Evolutionary conservation across 495 filamentous ascomycete genomes (phyloP).

Genomic region (Neurospora sp.): DNA sequence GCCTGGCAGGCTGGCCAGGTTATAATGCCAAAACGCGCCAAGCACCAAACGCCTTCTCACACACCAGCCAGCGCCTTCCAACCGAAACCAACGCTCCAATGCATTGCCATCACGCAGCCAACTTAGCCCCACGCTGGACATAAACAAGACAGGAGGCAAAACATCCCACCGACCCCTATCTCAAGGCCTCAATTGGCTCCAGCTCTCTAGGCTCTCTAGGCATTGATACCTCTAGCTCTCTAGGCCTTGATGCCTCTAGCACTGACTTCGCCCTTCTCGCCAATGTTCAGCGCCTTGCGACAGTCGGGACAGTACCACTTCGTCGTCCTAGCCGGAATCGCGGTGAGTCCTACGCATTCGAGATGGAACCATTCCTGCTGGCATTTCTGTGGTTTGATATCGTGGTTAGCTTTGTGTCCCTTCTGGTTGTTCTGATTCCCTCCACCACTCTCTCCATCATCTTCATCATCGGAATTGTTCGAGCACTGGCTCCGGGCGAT

Average conservation of each 20-base stretch:
- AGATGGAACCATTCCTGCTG: conserved; percentile 90
- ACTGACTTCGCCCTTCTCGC: conserved; percentile 45
- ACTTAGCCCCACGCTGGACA: background rate
- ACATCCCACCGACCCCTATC: background rate
- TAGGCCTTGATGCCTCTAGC: conserved; percentile 42
- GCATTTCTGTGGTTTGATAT: conserved; percentile 40
- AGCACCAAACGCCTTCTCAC: background rate
- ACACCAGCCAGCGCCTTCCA: background rate
- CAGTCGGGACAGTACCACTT: conserved; percentile 97
- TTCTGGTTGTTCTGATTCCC: background rate
- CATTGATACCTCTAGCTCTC: background rate
- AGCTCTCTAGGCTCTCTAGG: conserved; percentile 19
- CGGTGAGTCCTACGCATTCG: conserved; percentile 68
- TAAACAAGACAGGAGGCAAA: background rate
- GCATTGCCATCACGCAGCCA: background rate
- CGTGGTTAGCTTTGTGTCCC: conserved; percentile 7
- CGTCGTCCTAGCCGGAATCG: conserved; percentile 62
- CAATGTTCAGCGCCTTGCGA: conserved; percentile 54
- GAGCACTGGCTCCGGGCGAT: background rate
- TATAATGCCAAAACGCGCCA: background rate
- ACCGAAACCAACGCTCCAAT: background rate
- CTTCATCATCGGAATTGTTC: background rate
- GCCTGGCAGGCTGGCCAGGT: background rate
- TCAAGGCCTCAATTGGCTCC: background rate
- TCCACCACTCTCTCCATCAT: background rate